phyloP scores from a whole-genome alignment of 2,329 filamentous ascomycete species.

The Domatiomyces globalis region DNA sequence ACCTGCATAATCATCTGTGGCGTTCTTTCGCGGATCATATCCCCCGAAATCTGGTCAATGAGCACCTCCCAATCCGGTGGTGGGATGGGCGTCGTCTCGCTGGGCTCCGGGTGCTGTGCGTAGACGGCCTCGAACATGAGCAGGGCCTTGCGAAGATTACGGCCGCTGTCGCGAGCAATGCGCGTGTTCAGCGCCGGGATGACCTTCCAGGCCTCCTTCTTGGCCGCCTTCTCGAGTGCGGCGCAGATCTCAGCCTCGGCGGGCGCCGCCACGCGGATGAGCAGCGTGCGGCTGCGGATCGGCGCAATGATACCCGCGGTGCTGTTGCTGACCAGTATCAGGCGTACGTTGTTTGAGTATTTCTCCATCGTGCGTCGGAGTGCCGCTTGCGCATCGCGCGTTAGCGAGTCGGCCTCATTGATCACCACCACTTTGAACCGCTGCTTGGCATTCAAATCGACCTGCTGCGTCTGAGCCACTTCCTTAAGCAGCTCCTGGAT shows the following conservation, averaged over 20 bases:
- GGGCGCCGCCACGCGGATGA: constrained; percentile 83
- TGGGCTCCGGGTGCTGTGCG: constrained; percentile 57
- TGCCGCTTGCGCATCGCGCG: constrained; percentile 86
- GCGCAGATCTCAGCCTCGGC: constrained; percentile 70
- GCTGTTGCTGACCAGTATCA: constrained; percentile 88
- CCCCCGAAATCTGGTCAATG: constrained; percentile 74
- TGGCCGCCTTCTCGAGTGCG: constrained; percentile 55
- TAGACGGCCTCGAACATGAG: constrained; percentile 97
- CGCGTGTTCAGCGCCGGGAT: constrained; percentile 62
- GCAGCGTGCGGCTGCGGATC: constrained; percentile 77
- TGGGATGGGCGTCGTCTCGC: constrained; percentile 71
- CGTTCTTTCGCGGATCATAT: constrained; percentile 88
- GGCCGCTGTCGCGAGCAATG: constrained; percentile 78
- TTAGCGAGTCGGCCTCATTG: constrained; percentile 93
- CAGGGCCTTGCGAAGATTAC: constrained; percentile 77
- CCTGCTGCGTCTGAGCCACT: constrained; percentile 96
- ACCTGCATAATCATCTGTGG: constrained; percentile 77
- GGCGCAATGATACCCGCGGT: constrained; percentile 99
- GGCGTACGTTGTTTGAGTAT: constrained; percentile 82
- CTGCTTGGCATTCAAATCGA: constrained; percentile 82
- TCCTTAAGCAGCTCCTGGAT: constrained; percentile 93
- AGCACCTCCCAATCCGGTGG: constrained; percentile 95
- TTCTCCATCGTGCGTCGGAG: constrained; percentile 97
- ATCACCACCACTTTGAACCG: constrained; percentile 98
- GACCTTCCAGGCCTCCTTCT: constrained; percentile 71